Base-by-base conservation (phyloP, 2,329 filamentous ascomycete species). In the Diatrype stigma region DNA sequence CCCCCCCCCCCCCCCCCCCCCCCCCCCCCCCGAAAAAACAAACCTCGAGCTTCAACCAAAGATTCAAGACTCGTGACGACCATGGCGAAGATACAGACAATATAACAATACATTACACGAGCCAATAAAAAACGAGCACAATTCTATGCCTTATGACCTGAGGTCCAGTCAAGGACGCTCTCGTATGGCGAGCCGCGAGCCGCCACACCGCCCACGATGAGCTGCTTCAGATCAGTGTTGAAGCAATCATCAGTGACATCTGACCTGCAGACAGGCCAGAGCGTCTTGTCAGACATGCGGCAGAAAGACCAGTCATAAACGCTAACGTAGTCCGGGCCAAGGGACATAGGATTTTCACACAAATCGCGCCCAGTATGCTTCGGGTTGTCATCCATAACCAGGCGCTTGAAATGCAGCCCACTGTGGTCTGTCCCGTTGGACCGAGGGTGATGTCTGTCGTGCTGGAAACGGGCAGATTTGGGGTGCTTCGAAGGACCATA, bases 261-360 rank as follows among this genome's bases (percentile, higher is more conserved):
- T 14, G n/a, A 28, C 52, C 49, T 46, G 51, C 60, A 63, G 1
- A 59, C 49, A 1, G 59, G 53, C 48, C 50, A 64, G 7, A 56
- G 32, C 14, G 54, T 60, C 57, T 60, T 61, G 47, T 62, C 55
- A 4, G 55, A 51, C 63, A 67, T 65, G 21, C 63, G 59, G 51
- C 64, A 67, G 53, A 65, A 64, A 1, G 40, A 48, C 7, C 57
- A 51, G 12, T 59, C 51, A 16, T 21, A 30, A 2, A 50, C 23
- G 42, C 60, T 56, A 16, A 61, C 12, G 37, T 65, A 63, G 52
- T 65, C 63, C 0, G 64, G 65, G 6, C 63, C 60, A 10, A 47
- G 40, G 6, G 60, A 60, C 0, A 50, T 60, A 3, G 45, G 37
- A 46, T 55, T 60, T 16, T 48, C 46, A 55, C 62, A 67, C 17